phyloP scores from a whole-genome alignment of 345 rosid genomes.

The Pseudoturritis turrita region DNA sequence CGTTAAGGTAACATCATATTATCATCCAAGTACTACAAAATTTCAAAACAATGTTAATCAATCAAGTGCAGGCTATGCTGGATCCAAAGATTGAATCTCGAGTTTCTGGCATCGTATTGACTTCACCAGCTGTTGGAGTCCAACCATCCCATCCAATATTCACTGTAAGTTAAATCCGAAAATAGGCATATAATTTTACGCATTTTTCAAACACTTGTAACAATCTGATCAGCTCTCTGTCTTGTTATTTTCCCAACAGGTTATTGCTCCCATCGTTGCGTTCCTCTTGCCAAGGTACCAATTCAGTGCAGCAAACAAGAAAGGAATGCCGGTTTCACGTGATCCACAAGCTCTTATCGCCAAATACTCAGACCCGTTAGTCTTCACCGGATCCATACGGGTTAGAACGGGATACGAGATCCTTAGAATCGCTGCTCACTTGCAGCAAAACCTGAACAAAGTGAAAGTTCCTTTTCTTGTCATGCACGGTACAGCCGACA shows the following conservation, averaged over 20 bases:
- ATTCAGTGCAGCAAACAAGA: constrained; percentile 76
- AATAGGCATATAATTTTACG: neutral
- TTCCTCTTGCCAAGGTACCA: constrained; percentile 65
- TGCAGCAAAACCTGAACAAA: constrained; percentile 61
- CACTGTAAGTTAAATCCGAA: constrained; percentile 33
- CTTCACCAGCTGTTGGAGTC: constrained; percentile 97
- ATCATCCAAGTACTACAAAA: neutral
- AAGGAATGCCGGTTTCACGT: constrained; percentile 81
- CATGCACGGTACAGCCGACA: constrained; percentile 83
- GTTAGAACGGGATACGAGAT: constrained; percentile 93
- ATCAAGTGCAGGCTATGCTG: constrained; percentile 50
- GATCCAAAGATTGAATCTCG: constrained; percentile 56
- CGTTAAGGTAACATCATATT: neutral
- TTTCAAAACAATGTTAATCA: neutral
- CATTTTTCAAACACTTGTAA: neutral
- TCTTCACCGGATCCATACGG: constrained; percentile 78
- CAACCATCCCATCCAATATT: constrained; percentile 91
- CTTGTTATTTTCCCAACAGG: constrained; percentile 31
- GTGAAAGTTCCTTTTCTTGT: constrained; percentile 72
- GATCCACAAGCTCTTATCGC: constrained; percentile 76
- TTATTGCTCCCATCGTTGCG: constrained; percentile 75
- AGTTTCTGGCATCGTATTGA: constrained; percentile 65
- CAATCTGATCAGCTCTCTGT: neutral
- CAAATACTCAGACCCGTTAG: constrained; percentile 89
- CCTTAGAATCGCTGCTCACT: constrained; percentile 56